A percentile compares a stretch with the other conserved stretches of the same genome.
Evolutionary conservation across 805 yeast genomes (phyloP).

Genomic region (Candida morakotiae): DNA sequence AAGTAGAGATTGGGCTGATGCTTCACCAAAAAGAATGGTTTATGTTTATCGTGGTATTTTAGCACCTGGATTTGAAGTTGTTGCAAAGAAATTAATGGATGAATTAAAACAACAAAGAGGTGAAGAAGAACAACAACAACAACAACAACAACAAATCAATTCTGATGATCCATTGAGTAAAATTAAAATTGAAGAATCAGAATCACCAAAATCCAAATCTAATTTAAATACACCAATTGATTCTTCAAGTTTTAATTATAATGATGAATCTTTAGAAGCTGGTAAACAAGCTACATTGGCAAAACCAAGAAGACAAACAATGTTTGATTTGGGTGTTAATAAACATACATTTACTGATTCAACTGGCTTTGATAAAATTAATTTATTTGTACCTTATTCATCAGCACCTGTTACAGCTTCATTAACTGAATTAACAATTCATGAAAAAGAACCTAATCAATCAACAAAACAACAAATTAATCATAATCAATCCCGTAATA

Average conservation of each 20-base stretch:
- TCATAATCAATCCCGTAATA: no score
- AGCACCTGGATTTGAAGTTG: constrained; percentile 69
- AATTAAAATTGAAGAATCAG: constrained; percentile 6
- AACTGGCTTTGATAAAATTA: constrained; percentile 24
- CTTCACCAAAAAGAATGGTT: constrained; percentile 85
- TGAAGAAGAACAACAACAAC: constrained; percentile 4
- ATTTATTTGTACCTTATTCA: constrained; percentile 61
- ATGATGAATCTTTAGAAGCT: constrained; percentile 31
- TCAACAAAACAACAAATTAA: neutral
- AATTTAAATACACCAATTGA: constrained; percentile 1
- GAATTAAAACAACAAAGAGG: constrained; percentile 15
- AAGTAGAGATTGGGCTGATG: constrained; percentile 88
- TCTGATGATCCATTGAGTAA: constrained; percentile 3
- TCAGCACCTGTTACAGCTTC: constrained; percentile 79
- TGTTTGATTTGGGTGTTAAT: constrained; percentile 46
- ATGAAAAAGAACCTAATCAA: constrained; percentile 4
- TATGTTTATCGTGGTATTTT: constrained; percentile 78
- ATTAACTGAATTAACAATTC: constrained; percentile 28
- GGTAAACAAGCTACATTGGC: constrained; percentile 27
- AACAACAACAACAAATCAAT: neutral
- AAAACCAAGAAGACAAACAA: constrained; percentile 49
- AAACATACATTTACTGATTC: constrained; percentile 42
- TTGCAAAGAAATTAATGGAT: constrained; percentile 64
- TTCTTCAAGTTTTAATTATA: constrained; percentile 4
- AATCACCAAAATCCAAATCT: constrained; percentile 7